These are phyloP conservation scores for Margaritispora aquatica DNA, from an alignment of 495 filamentous ascomycete species.

Conservation along the genomic window DNA sequence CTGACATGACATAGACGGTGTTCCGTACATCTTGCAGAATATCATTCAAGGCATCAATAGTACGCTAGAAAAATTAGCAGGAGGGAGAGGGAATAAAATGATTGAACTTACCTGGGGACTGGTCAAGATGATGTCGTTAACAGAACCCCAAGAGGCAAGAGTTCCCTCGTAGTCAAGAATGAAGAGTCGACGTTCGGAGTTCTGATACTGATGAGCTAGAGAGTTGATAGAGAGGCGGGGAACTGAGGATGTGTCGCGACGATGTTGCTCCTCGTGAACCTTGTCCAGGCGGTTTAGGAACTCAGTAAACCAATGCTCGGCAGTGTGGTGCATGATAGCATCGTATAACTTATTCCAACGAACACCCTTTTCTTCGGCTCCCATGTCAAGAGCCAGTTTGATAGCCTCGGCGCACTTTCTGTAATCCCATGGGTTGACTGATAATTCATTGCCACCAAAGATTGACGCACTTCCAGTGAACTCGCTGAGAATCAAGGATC, in stretches of 20 bases:
- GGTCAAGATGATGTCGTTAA: slow-evolving; percentile 71
- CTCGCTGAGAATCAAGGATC: slow-evolving; percentile 84
- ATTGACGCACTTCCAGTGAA: slow-evolving; percentile 88
- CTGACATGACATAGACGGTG: slow-evolving; percentile 90
- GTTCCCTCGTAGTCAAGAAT: slow-evolving; percentile 92
- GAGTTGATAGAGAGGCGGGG: slow-evolving; percentile 66
- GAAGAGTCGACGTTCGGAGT: slow-evolving; percentile 63
- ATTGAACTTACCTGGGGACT: slow-evolving; percentile 56
- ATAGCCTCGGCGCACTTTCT: slow-evolving; percentile 78
- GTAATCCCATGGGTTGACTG: slow-evolving; percentile 94
- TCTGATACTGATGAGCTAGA: slow-evolving; percentile 57
- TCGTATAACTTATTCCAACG: slow-evolving; percentile 71
- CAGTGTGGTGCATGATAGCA: slow-evolving; percentile 73
- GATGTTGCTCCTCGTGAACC: slow-evolving; percentile 75
- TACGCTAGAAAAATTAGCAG: slow-evolving; percentile 40
- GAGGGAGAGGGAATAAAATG: not conserved
- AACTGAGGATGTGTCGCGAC: slow-evolving; percentile 75
- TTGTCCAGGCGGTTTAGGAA: slow-evolving; percentile 61
- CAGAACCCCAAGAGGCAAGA: slow-evolving; percentile 74
- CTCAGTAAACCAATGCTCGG: slow-evolving; percentile 71
- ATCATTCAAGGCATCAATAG: slow-evolving; percentile 72
- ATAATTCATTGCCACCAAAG: slow-evolving; percentile 67
- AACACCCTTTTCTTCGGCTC: slow-evolving; percentile 58
- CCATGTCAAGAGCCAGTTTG: slow-evolving; percentile 70
- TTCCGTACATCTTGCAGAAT: slow-evolving; percentile 71